Conservation (phyloP, 441 rosid genomes). For the Kokia cookei region DNA sequence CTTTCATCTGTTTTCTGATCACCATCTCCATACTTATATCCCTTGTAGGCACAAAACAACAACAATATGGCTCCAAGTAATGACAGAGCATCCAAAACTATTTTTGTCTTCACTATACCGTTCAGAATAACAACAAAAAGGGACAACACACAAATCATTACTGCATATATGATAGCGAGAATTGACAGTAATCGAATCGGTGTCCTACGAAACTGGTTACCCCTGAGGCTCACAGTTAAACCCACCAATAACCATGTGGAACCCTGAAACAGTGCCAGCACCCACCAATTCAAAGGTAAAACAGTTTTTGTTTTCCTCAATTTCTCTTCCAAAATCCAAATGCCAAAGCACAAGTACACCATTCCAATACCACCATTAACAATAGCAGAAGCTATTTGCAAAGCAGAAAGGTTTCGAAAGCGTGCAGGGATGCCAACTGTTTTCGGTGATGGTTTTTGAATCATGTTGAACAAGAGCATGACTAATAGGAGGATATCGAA, state of each 20-base stretch:
- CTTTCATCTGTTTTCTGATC: constrained; percentile 18
- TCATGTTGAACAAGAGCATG: constrained; percentile 37
- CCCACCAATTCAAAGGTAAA: constrained; percentile 50
- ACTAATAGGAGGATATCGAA: constrained; percentile 46
- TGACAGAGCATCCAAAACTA: constrained; percentile 43
- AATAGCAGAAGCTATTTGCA: constrained; percentile 50
- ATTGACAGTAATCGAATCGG: constrained; percentile 47
- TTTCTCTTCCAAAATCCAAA: constrained; percentile 59
- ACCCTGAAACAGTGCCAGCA: constrained; percentile 50
- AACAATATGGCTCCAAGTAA: constrained; percentile 64
- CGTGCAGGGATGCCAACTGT: constrained; percentile 15
- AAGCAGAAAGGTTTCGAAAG: constrained; percentile 22
- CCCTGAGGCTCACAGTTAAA: constrained; percentile 41
- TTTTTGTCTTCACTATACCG: constrained; percentile 15
- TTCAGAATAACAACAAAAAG: constrained; percentile 31
- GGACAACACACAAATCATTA: constrained; percentile 40
- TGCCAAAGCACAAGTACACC: constrained; percentile 45
- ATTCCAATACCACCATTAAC: constrained; percentile 69
- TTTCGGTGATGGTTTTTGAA: constrained; percentile 39
- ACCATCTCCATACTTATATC: constrained; percentile 19
- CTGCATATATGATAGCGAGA: constrained; percentile 47
- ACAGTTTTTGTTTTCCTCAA: constrained; percentile 32
- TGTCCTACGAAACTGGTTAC: constrained; percentile 28
- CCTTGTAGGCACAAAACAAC: constrained; percentile 50
- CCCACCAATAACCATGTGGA: constrained; percentile 56